These are phyloP conservation scores for Fagopyrum tataricum DNA, from an alignment of 148 eudicot species.

Conservation along the genomic window DNA sequence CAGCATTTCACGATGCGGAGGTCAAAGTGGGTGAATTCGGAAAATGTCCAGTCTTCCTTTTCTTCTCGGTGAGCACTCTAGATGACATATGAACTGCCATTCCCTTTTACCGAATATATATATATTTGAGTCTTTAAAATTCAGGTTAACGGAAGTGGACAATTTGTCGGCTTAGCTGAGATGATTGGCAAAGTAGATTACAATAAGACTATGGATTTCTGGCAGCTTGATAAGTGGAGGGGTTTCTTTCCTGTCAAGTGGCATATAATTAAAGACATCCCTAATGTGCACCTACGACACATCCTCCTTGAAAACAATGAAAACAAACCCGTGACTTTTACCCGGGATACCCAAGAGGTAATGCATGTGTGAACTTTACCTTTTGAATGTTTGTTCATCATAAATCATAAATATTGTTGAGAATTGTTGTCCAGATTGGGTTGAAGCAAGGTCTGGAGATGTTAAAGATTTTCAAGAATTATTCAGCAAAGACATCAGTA, in stretches of 20 bases:
- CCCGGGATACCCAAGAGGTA: constrained; percentile 96
- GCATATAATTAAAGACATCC: constrained; percentile 86
- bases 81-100: not conserved
- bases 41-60: constrained; percentile 69
- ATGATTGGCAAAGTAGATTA: constrained; percentile 81
- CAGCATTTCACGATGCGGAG: constrained; percentile 67
- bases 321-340: constrained; percentile 70
- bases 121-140: constrained; percentile 6
- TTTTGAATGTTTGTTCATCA: too few relatives aligned
- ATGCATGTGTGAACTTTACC: not conserved
- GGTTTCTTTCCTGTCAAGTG: constrained; percentile 92
- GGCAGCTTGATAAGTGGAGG: constrained; percentile 97
- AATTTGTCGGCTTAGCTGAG: constrained; percentile 94
- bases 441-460: too few relatives aligned
- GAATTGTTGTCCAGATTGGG: too few relatives aligned
- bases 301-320: constrained; percentile 86
- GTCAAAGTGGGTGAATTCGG: constrained; percentile 49
- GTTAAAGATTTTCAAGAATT: too few relatives aligned
- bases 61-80: constrained; percentile 66
- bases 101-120: not conserved
- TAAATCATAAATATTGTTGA: too few relatives aligned
- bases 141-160: constrained; percentile 95
- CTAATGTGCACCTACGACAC: constrained; percentile 63
- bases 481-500: too few relatives aligned
- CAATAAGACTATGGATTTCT: constrained; percentile 74